Base-by-base conservation (phyloP, 2,329 filamentous ascomycete genomes). In the Botrytis cinerea region DNA sequence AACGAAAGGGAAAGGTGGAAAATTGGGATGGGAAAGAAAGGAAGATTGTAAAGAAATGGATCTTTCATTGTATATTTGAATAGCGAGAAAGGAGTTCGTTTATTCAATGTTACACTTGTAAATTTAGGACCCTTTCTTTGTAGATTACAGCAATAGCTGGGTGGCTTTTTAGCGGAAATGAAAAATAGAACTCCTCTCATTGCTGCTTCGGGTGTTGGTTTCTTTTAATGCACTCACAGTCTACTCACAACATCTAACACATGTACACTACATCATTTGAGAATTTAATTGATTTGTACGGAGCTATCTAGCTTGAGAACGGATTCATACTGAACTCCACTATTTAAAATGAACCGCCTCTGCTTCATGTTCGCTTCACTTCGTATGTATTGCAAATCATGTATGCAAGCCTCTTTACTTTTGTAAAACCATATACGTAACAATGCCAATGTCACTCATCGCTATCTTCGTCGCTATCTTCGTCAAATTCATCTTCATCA, bases 1-100 rank as follows among this genome's bases (percentile, higher is more conserved):
- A 66, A 51, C 4, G n/a, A 45, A 72, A 43, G 35, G 61, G n/a
- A 43, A 68, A 28, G 64, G n/a, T 68, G n/a, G 38, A 32, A 48
- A 57, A 57, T 8, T 18, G 40, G 35, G 48, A 25, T 69, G 66
- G 38, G 32, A 43, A 54, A 45, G 38, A 57, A 45, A 45, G 35
- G 16, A 57, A 57, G 60, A 59, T 72, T 45, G 32, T 32, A 12
- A 54, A 59, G 22, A 59, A 51, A 54, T 9, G 48, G 45, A 35
- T 32, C 38, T 45, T 67, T n/a, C 38, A 45, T 38, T 68, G 70
- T 67, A 59, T 28, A 67, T 28, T 64, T 59, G 67, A 70, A 45
- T 54, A 38, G 45, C 67, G 40, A 71, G 70, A 73, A 61, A 74
- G 70, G 75, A 71, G 64, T 73, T 63, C 63, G 67, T 61, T 60